These are phyloP conservation scores for Penicillium fuscoglaucum DNA, from an alignment of 2,329 filamentous ascomycete species.

Conservation along the genomic window DNA sequence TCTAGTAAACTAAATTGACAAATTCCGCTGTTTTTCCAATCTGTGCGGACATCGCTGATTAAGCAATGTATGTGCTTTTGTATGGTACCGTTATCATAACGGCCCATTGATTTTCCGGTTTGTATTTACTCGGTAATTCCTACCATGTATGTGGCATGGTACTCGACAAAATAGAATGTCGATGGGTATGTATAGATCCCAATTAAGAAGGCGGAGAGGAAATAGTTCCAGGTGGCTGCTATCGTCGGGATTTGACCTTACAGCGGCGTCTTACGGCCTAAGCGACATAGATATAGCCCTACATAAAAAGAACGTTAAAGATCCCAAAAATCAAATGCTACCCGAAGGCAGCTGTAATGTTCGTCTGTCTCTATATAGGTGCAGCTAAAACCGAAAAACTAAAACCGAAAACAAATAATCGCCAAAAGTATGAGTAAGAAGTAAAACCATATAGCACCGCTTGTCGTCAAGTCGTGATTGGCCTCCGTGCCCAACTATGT, in stretches of 20 bases:
- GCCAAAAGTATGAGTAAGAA: background rate
- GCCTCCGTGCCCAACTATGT: background rate
- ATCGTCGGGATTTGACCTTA: background rate
- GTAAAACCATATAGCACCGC: background rate
- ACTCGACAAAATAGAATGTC: background rate
- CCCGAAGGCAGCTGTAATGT: background rate
- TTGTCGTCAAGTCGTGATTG: conserved; percentile 12
- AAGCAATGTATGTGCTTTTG: too few species aligned
- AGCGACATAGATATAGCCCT: background rate
- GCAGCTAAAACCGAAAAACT: background rate
- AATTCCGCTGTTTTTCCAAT: too few species aligned
- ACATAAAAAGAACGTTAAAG: background rate
- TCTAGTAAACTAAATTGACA: too few species aligned
- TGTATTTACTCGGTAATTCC: too few species aligned
- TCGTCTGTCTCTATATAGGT: background rate
- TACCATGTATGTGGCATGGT: too few species aligned
- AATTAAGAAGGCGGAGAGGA: background rate
- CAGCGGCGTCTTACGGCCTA: background rate
- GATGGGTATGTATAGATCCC: too few species aligned
- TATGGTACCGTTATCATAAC: too few species aligned
- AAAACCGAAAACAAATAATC: background rate
- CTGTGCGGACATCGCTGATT: too few species aligned
- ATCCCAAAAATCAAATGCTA: background rate
- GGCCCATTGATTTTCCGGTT: too few species aligned
- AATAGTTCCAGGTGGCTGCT: background rate